Percentiles rank a stretch among this genome's conserved stretches.
These are phyloP conservation scores for Lactarius pseudohatsudake DNA, from an alignment of 768 basidiomycete species.

Conservation along the genomic window DNA sequence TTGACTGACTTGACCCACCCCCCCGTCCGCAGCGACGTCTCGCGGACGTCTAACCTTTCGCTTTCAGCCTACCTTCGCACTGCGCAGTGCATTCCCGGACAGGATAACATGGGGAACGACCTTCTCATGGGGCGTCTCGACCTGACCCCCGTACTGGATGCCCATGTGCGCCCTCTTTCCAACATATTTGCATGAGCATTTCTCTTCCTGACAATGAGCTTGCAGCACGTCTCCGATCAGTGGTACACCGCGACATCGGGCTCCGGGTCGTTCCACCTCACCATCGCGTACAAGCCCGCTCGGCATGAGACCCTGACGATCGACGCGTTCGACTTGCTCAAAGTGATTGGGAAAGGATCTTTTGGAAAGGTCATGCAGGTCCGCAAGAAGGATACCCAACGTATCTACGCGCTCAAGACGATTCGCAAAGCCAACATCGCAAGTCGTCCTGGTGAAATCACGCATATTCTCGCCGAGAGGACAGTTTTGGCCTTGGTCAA, in stretches of 20 bases:
- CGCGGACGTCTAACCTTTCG: conserved; percentile 87
- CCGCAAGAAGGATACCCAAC: conserved; percentile 95
- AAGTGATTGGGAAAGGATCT: conserved; percentile 96
- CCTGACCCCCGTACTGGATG: conserved; percentile 79
- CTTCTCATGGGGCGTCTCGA: conserved; percentile 91
- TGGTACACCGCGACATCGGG: conserved; percentile 86
- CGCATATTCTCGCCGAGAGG: conserved; percentile 95
- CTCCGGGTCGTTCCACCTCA: conserved; percentile 90
- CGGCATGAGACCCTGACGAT: conserved; percentile 87
- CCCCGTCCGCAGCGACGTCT: conserved; percentile 72
- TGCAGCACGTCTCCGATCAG: conserved; percentile 83
- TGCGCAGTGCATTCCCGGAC: conserved; percentile 63
- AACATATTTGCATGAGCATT: conserved; percentile 7
- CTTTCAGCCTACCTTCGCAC: conserved; percentile 92
- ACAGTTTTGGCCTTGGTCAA: conserved; percentile 97
- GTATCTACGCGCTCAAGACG: conserved; percentile 97
- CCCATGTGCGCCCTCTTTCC: conserved; percentile 51
- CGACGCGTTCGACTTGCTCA: conserved; percentile 94
- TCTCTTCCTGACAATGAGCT: conserved; percentile 12
- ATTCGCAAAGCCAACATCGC: conserved; percentile 98
- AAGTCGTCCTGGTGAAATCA: conserved; percentile 93
- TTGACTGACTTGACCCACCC: conserved; percentile 18
- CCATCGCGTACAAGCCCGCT: conserved; percentile 89
- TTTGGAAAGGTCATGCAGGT: conserved; percentile 99
- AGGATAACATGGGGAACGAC: conserved; percentile 97